Base-by-base conservation (phyloP, 306 rosid genomes). In the Parietaria judaica region DNA sequence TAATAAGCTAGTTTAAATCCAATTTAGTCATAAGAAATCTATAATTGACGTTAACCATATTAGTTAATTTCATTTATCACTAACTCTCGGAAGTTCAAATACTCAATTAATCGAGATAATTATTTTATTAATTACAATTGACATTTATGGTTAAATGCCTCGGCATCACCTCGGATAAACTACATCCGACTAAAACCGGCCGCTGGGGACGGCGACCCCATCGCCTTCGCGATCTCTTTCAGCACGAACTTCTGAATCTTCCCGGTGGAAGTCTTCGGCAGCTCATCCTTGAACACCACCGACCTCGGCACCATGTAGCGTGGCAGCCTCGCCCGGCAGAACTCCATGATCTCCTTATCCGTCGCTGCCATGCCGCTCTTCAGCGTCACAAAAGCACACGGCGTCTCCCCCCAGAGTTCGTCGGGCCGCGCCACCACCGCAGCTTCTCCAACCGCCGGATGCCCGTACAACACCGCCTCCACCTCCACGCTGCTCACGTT, bases 401-500 rank as follows among this genome's bases (percentile, higher is more conserved):
- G 94, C 44, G 88, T 83, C 71, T 88, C 96, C 0, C 94, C 94
- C 94, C 94, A 88, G 0, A 47, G 75, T 67, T 85, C 94, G 13
- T 88, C 83, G 0, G 81, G 80, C 4, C 83, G 64, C 0, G 94
- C 90, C 71, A 88, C 96, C 60, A 85, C 90, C 48, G 88, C 94
- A 44, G 79, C 94, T 61, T 88, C 96, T 10, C 76, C 80, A 46
- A 88, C 79, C 3, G 81, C 76, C 54, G 90, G 84, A 41, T 85
- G 84, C 0, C 71, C 44, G 0, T 83, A 88, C 6, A 85, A 5
- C 11, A 76, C 71, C 6, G 86, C 79, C 8, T 88, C 96, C 3
- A 88, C 86, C 74, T 88, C 94, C 15, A 85, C 88, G 8, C 94
- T 88, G 61, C 96, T 88, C 65, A 88, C 4, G 44, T 88, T 88